Base-by-base conservation (phyloP, 1,284 basidiomycete species). In the Heterobasidion occidentale region DNA sequence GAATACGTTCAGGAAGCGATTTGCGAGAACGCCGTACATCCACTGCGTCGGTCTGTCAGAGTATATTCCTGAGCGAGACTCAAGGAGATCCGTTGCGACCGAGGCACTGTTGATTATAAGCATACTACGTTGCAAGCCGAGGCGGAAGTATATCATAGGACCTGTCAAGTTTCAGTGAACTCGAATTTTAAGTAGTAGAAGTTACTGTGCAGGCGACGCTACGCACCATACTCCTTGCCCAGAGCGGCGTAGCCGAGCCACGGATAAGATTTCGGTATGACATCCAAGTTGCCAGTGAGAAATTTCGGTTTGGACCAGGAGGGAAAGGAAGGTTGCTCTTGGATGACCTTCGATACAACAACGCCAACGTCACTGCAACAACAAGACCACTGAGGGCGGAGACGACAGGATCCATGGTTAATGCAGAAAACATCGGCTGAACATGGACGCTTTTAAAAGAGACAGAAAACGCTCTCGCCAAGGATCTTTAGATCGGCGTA, bases 21-120 rank as follows among this genome's bases (percentile, higher is more conserved):
- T 74, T 54, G 72, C 75, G 36, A 78, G 68, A 7, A 70, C 71
- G 50, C 72, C 66, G 60, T 66, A 74, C 74, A 78, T 77, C 66
- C 70, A 72, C 6, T 52, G 62, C 65, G 47, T 38, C 0, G 77
- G 76, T 1, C 77, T 71, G 55, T 77, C 74, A 9, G 74, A 76
- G 56, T 76, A 77, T 8, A 71, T 70, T 36, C 61, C 56, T n/a
- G 74, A 68, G 27, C 74, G 70, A 52, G 64, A 64, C 36, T 73
- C 70, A 9, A 78, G 65, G 1, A 77, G 67, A 8, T 74, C 69
- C 27, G 62, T 60, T 5, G 73, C 67, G 11, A 70, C 65, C 34
- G 58, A 53, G 20, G 59, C 62, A 55, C 66, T 65, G 59, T 75
- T 77, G 7, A 77, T 63, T 8, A 77, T 68, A 35, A 77, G 61